Percentiles rank a stretch among this genome's conserved stretches.
phyloP scores from a whole-genome alignment of 306 rosid genomes.

The Cucumis hystrix region DNA sequence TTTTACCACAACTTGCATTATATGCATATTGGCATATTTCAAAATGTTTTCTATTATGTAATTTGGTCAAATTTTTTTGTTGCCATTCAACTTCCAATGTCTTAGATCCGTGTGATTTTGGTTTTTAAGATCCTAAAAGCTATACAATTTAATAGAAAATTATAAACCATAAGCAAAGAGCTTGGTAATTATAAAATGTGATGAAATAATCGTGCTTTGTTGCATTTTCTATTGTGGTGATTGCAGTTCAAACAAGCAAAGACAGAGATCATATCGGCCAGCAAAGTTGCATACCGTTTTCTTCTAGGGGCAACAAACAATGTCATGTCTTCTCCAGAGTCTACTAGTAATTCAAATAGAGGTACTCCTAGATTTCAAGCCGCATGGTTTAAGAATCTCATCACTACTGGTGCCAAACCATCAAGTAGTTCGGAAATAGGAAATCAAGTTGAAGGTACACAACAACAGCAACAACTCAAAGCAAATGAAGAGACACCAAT shows the following conservation, averaged over 20 bases:
- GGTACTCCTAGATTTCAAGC: conserved; percentile 64
- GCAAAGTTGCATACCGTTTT: conserved; percentile 94
- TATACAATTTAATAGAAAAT: neutral
- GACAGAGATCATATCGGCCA: conserved; percentile 78
- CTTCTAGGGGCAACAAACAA: conserved; percentile 65
- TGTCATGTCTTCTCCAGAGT: conserved; percentile 27
- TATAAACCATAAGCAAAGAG: neutral
- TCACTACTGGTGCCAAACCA: conserved; percentile 79
- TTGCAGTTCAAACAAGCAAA: conserved; percentile 93
- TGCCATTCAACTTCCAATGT: neutral
- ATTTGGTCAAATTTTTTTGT: neutral
- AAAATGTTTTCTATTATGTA: neutral
- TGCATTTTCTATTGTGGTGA: neutral
- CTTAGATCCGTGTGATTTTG: neutral
- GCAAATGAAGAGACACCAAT: conserved; percentile 25
- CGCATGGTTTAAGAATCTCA: conserved; percentile 70
- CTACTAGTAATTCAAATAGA: conserved; percentile 54
- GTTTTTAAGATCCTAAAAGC: neutral
- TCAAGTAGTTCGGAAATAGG: conserved; percentile 64
- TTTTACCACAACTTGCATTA: neutral
- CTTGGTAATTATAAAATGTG: neutral
- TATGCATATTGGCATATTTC: neutral
- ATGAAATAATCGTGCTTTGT: neutral
- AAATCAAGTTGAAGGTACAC: conserved; percentile 32
- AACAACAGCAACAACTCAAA: neutral